Evolutionary conservation across 192 early-diverging fungal genomes (phyloP), one percentile per base, ranked within the genome.

Genomic region (Dissophora globulifera): DNA sequence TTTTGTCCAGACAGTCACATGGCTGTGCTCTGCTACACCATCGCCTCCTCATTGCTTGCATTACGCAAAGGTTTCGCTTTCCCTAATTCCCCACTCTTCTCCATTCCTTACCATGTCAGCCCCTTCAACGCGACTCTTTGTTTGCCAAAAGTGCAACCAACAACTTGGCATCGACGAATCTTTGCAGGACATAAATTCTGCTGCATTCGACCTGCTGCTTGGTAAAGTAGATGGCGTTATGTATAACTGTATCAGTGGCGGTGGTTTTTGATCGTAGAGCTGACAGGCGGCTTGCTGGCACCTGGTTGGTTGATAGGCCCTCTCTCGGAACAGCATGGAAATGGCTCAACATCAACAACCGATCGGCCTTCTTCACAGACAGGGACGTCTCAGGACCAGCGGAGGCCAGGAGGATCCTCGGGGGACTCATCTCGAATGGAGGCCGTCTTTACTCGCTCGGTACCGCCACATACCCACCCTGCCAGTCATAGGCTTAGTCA

Each of bases 71-170:
- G n/a, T n/a, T n/a, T n/a, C n/a, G n/a, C n/a, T n/a, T n/a, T n/a
- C n/a, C n/a, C n/a, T n/a, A n/a, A n/a, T n/a, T n/a, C n/a, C n/a
- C n/a, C n/a, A n/a, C n/a, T n/a, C n/a, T n/a, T n/a, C n/a, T n/a
- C n/a, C n/a, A n/a, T n/a, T n/a, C n/a, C n/a, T n/a, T n/a, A 32
- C 26, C 33, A 75, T 75, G 70, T 56, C 70, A 9, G 23, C 56
- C 2, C 41, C 42, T 8, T 52, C 63, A 25, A 15, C 31, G 8
- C 57, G 72, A n/a, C 63, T 51, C 22, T 79, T 84, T 62, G 60
- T 69, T 16, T 93, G 92, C 64, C 84, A 88, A 57, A 79, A 81
- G 50, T 93, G 92, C 78, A 82, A 82, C 32, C 86, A 88, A 38
- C 84, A 83, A 10, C 78, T 92, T 12, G 79, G 78, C 30, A 81